Conservation (phyloP, 2,329 filamentous ascomycete species). For the Pyricularia grisea region DNA sequence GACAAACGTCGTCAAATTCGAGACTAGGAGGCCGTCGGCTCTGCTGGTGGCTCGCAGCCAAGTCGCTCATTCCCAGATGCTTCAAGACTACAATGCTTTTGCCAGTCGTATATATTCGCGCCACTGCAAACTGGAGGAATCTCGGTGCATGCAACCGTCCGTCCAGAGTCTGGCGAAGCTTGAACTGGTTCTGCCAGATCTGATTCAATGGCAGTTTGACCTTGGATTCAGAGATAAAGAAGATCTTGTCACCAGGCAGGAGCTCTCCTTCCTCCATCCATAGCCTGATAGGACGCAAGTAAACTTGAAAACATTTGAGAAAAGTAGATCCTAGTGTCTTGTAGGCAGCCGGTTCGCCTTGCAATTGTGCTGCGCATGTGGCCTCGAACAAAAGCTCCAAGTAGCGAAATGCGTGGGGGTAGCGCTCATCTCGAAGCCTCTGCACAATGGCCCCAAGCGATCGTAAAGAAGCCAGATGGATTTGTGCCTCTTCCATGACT, state of each 20-base stretch:
- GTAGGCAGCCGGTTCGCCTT: slow-evolving; percentile 54
- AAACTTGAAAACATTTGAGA: slow-evolving; percentile 72
- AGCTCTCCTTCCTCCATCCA: slow-evolving; percentile 83
- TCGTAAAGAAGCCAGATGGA: slow-evolving; percentile 43
- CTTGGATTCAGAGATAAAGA: slow-evolving; percentile 61
- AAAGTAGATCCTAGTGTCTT: slow-evolving; percentile 59
- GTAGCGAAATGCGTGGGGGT: slow-evolving; percentile 55
- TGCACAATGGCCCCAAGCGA: slow-evolving; percentile 53
- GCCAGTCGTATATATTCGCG: slow-evolving; percentile 74
- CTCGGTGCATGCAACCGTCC: slow-evolving; percentile 58
- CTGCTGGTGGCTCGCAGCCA: slow-evolving; percentile 21
- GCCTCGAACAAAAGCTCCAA: slow-evolving; percentile 70
- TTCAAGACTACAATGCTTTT: slow-evolving; percentile 84
- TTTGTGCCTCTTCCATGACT: slow-evolving; percentile 47
- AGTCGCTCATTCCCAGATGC: slow-evolving; percentile 49
- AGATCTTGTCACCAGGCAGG: slow-evolving; percentile 53
- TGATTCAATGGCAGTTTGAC: slow-evolving; percentile 49
- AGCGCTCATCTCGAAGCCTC: slow-evolving; percentile 39
- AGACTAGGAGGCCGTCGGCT: slow-evolving; percentile 33
- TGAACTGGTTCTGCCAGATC: slow-evolving; percentile 70
- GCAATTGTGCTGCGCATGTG: slow-evolving; percentile 59
- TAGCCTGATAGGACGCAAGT: slow-evolving; percentile 65
- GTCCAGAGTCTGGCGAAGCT: slow-evolving; percentile 50
- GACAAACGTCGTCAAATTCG: slow-evolving; percentile 48
- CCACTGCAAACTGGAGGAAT: slow-evolving; percentile 62